Evolutionary conservation across 441 rosid species (phyloP).

Genomic region (Kokia cookei): DNA sequence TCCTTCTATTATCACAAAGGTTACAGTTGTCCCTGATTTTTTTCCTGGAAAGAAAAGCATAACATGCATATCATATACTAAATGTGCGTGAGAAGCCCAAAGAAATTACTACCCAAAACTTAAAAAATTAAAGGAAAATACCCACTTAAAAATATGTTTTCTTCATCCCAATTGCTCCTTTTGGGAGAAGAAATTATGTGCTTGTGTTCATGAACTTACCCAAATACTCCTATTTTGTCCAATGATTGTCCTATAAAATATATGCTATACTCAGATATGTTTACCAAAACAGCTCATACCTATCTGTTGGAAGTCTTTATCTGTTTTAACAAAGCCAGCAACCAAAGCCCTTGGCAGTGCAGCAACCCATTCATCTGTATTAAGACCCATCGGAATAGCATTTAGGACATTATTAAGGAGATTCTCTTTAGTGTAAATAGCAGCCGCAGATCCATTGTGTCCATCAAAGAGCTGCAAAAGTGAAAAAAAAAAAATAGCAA

Average conservation of each 20-base stretch:
- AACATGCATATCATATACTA: not conserved
- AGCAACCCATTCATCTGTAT: slow-evolving; percentile 86
- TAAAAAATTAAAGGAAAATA: not conserved
- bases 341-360: slow-evolving; percentile 97
- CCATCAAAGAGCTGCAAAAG: slow-evolving; percentile 83
- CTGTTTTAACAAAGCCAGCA: slow-evolving; percentile 97
- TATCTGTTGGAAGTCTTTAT: slow-evolving; percentile 84
- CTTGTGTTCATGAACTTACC: not conserved
- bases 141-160: not conserved
- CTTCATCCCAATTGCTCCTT: not conserved
- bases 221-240: not conserved
- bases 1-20: slow-evolving; percentile 88
- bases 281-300: slow-evolving; percentile 30
- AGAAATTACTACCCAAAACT: not conserved
- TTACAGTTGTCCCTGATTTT: slow-evolving; percentile 92
- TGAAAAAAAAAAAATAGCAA: slow-evolving; percentile 6
- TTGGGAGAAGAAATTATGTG: not conserved
- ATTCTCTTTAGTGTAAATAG: slow-evolving; percentile 91
- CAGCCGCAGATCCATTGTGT: slow-evolving; percentile 96
- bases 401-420: slow-evolving; percentile 73
- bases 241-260: not conserved
- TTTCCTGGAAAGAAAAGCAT: slow-evolving; percentile 49
- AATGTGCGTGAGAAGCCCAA: not conserved
- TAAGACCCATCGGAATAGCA: slow-evolving; percentile 83
- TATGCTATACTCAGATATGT: not conserved